Evolutionary conservation across 192 early-diverging fungal species (phyloP).

Genomic region (Backusella australiensis): DNA sequence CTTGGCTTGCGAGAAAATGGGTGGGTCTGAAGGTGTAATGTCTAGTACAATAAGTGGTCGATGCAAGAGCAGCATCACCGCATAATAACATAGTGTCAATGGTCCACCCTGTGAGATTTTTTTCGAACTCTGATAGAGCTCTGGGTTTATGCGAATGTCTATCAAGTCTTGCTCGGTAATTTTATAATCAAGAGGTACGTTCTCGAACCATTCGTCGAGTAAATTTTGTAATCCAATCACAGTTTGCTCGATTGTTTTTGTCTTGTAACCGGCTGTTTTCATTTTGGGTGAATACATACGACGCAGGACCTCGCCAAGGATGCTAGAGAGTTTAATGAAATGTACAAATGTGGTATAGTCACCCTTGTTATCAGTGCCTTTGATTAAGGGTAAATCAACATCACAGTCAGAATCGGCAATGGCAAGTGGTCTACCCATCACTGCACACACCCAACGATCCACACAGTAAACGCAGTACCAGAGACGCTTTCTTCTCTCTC

Average conservation of each 20-base stretch:
- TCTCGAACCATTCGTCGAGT: constrained; percentile 25
- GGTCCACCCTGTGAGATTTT: constrained; percentile 9
- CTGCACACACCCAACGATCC: constrained; percentile 55
- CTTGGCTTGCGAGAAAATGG: background rate
- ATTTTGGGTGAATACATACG: constrained; percentile 33
- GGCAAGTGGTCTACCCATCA: constrained; percentile 38
- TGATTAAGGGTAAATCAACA: constrained; percentile 23
- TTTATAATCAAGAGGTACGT: constrained; percentile 15
- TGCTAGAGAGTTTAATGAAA: constrained; percentile 29
- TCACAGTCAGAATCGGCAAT: constrained; percentile 44
- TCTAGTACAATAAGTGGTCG: constrained; percentile 31
- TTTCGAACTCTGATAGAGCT: background rate
- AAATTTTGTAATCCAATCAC: constrained; percentile 20
- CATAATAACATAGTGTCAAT: constrained; percentile 28
- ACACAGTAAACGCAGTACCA: constrained; percentile 72
- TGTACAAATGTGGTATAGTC: constrained; percentile 25
- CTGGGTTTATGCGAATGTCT: background rate
- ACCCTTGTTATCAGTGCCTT: background rate
- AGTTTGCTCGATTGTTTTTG: constrained; percentile 9
- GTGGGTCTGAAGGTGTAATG: background rate
- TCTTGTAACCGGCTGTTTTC: constrained; percentile 18
- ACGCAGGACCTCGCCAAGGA: constrained; percentile 32
- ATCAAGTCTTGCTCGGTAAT: constrained; percentile 10
- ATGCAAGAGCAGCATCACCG: constrained; percentile 27
- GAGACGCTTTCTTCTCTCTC: constrained; percentile 60